Base-by-base conservation (phyloP, 1,284 basidiomycete genomes). In the Cutaneotrichosporon mucoides region DNA sequence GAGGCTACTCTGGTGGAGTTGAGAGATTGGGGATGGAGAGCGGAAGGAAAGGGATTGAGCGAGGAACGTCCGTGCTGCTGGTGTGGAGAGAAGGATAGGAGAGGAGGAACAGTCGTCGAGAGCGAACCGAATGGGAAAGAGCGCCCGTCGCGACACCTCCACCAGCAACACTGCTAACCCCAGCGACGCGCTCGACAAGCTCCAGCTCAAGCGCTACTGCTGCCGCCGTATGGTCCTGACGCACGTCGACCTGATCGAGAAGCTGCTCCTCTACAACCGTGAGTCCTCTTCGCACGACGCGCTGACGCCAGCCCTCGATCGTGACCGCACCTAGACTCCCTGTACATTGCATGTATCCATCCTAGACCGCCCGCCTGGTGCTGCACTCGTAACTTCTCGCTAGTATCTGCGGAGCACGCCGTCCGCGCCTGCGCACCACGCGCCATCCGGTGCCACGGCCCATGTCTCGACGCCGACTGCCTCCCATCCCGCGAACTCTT, bases 141-240 rank as follows among this genome's bases (percentile, higher is more conserved):
- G 24, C 24, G 24, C 24, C 24, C 24, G 24, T 24, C 24, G 24
- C 24, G 24, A 24, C 24, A 24, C 24, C 24, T 24, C 24, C 24
- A 24, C 24, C 24, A 24, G 24, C 44, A 45, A 45, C n/a, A 16
- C 16, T 40, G 33, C 53, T 54, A 12, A 48, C 53, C 48, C n/a
- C 66, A 91, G 94, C 68, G 92, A 97, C 62, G 94, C 94, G 8
- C 83, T 98, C 55, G 93, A 96, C 66, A 87, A 89, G 69, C 82
- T 97, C 5, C 89, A 93, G 66, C 81, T 98, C 57, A 94, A 92
- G 78, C 82, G 95, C 60, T 98, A 98, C 78, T 98, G 94, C 79
- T 98, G 95, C 79, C 84, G 95, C 50, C 85, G 95, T 56, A 99
- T 99, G 95, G 91, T 99, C 10, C 81, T 98, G 57, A 98, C 95